Evolutionary conservation across 2,329 filamentous ascomycete species (phyloP).

Genomic region (Blastomyces percursus): DNA sequence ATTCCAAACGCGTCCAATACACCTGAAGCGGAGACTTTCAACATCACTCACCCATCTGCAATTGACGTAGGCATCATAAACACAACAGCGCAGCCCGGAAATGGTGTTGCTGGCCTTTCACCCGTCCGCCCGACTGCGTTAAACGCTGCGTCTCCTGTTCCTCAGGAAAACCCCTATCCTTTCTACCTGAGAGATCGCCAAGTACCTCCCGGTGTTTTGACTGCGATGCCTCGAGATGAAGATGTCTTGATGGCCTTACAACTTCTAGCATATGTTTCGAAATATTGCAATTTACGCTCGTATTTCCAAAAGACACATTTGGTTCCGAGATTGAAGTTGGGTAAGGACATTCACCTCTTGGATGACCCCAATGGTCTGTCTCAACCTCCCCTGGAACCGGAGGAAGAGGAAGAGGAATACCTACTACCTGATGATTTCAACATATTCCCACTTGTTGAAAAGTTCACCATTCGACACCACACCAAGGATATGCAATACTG

Average conservation of each 20-base stretch:
- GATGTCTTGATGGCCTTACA: slow-evolving; percentile 98
- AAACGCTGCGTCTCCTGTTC: slow-evolving; percentile 60
- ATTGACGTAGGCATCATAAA: slow-evolving; percentile 78
- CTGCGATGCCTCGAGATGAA: slow-evolving; percentile 91
- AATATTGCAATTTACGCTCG: slow-evolving; percentile 90
- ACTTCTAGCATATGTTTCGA: slow-evolving; percentile 91
- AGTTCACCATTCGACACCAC: slow-evolving; percentile 92
- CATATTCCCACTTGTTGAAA: slow-evolving; percentile 95
- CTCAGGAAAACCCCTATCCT: slow-evolving; percentile 61
- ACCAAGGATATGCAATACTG: slow-evolving; percentile 98
- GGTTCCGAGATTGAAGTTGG: slow-evolving; percentile 83
- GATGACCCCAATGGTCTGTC: slow-evolving; percentile 53
- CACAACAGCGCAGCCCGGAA: slow-evolving; percentile 54
- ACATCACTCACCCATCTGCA: slow-evolving; percentile 76
- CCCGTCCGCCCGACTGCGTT: slow-evolving; percentile 47
- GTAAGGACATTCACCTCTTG: slow-evolving; percentile 67
- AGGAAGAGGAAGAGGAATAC: slow-evolving; percentile 71
- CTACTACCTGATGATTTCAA: slow-evolving; percentile 90
- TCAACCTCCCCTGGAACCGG: slow-evolving; percentile 20
- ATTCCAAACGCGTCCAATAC: slow-evolving; percentile 71
- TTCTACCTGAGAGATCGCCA: slow-evolving; percentile 70
- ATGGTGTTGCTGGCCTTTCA: slow-evolving; percentile 60
- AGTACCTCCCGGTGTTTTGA: slow-evolving; percentile 59
- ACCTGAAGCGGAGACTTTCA: slow-evolving; percentile 84
- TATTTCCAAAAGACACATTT: slow-evolving; percentile 95